Evolutionary conservation across 2,329 filamentous ascomycete genomes (phyloP).

Genomic region (Calonectria hawksworthii): DNA sequence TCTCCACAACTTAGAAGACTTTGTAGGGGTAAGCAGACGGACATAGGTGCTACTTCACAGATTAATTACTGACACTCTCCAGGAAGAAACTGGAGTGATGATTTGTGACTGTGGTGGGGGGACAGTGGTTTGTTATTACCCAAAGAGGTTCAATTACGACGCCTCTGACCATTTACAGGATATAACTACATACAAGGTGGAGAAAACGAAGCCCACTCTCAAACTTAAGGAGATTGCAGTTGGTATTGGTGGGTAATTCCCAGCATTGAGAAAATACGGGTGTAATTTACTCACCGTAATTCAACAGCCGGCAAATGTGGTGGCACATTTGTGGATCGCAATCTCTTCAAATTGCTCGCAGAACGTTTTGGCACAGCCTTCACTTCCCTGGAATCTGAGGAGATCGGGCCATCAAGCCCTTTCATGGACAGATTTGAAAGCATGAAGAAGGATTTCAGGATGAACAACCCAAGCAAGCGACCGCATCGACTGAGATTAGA

Average conservation of each 20-base stretch:
- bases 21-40: conserved; percentile 65
- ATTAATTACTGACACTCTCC: not conserved
- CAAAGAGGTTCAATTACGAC: not conserved
- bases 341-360: conserved; percentile 23
- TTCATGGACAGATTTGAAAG: conserved; percentile 35
- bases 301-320: conserved; percentile 29
- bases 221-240: conserved; percentile 12
- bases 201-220: not conserved
- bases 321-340: conserved; percentile 28
- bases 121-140: not conserved
- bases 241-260: not conserved
- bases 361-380: conserved; percentile 30
- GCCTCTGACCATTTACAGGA: not conserved
- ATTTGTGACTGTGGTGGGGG: conserved; percentile 21
- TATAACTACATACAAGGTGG: conserved; percentile 11
- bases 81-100: conserved; percentile 11
- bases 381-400: not conserved
- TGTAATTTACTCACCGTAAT: not conserved
- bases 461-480: conserved; percentile 20
- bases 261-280: no score
- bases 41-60: no score
- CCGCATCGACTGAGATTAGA: not conserved
- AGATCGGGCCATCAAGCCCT: conserved; percentile 31
- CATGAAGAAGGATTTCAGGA: conserved; percentile 35
- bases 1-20: conserved; percentile 47